A percentile compares a stretch with the other conserved stretches of the same genome.
phyloP scores from a whole-genome alignment of 2,329 filamentous ascomycete species.

The Elsinoe fawcettii region DNA sequence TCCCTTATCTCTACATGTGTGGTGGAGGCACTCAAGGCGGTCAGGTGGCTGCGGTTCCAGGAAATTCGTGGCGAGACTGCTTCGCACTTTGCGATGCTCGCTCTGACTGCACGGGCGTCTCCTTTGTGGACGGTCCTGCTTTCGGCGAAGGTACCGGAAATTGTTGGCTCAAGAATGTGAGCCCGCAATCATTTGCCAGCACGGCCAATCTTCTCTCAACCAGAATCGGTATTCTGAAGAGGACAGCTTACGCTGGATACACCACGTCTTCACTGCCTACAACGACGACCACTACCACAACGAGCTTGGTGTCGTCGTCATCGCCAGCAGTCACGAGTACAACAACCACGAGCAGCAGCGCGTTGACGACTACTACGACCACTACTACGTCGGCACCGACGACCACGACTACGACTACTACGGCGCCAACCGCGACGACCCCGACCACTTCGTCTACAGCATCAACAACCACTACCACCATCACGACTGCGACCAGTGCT shows the following conservation, averaged over 20 bases:
- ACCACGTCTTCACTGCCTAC: background rate
- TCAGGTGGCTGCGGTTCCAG: background rate
- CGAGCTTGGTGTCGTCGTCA: background rate
- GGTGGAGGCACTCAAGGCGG: slow-evolving; percentile 17
- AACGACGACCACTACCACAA: background rate
- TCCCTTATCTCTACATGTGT: slow-evolving; percentile 18
- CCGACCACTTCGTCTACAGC: background rate
- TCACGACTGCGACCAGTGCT: background rate
- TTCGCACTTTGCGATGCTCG: slow-evolving; percentile 21
- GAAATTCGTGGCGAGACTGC: slow-evolving; percentile 20
- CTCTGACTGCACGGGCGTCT: slow-evolving; percentile 21
- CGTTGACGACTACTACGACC: background rate
- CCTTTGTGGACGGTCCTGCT: slow-evolving; percentile 19
- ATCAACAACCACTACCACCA: too few relatives aligned
- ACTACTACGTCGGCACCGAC: background rate
- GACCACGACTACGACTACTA: background rate
- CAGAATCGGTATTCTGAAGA: slow-evolving; percentile 14
- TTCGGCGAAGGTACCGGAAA: slow-evolving; percentile 20
- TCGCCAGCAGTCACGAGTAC: background rate
- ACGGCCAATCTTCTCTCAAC: slow-evolving; percentile 17
- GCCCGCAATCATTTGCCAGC: slow-evolving; percentile 16
- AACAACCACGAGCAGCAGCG: background rate
- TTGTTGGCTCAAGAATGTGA: slow-evolving; percentile 18
- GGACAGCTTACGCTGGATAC: background rate
- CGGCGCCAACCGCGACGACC: background rate